Conservation (phyloP, 2,329 filamentous ascomycete genomes). For the Penicillium sp. region DNA sequence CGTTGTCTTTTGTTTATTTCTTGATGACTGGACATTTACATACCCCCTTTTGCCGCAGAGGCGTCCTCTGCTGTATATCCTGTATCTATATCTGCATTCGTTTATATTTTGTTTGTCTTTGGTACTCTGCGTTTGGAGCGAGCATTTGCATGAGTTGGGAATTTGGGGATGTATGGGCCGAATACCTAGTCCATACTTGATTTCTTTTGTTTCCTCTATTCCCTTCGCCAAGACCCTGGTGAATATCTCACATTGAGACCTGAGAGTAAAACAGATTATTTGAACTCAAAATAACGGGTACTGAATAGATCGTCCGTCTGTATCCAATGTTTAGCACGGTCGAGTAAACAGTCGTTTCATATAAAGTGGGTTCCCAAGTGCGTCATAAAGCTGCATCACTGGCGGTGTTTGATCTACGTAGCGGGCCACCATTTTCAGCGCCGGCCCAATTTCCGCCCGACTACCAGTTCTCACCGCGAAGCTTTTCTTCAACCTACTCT, state of each 20-base stretch:
- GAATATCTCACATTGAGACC: not conserved
- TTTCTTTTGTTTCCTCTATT: not conserved
- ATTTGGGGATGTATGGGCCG: slow-evolving; percentile 11
- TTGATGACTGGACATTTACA: slow-evolving; percentile 20
- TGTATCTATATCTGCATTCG: slow-evolving; percentile 17
- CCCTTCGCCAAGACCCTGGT: not conserved
- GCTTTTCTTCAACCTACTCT: slow-evolving; percentile 4
- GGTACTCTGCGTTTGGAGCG: slow-evolving; percentile 20
- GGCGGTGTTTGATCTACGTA: slow-evolving; percentile 19
- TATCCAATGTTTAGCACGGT: not conserved
- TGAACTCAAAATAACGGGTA: not conserved
- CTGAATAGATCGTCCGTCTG: not conserved
- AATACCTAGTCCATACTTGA: slow-evolving; percentile 1
- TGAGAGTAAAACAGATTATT: not conserved
- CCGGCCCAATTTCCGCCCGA: slow-evolving; percentile 11
- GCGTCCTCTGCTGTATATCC: slow-evolving; percentile 9
- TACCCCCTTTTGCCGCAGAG: slow-evolving; percentile 18
- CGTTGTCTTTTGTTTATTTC: slow-evolving; percentile 9
- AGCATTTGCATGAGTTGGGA: slow-evolving; percentile 16
- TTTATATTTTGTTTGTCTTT: slow-evolving; percentile 12
- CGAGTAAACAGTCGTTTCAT: slow-evolving; percentile 3
- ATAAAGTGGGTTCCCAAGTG: slow-evolving; percentile 8
- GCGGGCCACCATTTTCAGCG: slow-evolving; percentile 17
- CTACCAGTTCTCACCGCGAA: slow-evolving; percentile 7
- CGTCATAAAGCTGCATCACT: slow-evolving; percentile 21